Base-by-base conservation (phyloP, 1,284 basidiomycete species). In the Mycosarcoma maydis region DNA sequence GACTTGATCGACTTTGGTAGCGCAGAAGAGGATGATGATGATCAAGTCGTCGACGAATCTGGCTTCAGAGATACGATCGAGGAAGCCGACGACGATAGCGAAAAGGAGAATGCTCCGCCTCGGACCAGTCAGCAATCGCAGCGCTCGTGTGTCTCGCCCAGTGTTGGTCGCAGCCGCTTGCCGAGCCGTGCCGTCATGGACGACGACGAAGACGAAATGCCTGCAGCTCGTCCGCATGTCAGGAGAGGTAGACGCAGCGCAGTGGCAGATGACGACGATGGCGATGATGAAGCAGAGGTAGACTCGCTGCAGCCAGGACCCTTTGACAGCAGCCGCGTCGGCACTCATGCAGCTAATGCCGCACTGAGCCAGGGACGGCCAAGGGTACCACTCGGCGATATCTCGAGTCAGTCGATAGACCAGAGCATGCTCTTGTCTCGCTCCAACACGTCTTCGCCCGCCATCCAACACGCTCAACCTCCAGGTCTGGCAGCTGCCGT, bases 51-150 rank as follows among this genome's bases (percentile, higher is more conserved):
- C 20, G 45, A 49, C 14, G 30, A 19, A 14, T 34, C 40, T 6
- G 60, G 33, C 14, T 2, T 41, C 33, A 46, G 38, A 27, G 53
- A 70, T 19, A 32, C 60, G 27, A 53, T 51, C 34, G 49, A 58
- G 14, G 54, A 65, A 13, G 49, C 46, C 4, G 54, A 65, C 7
- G 71, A 59, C 29, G 71, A 71, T 40, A 73, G 67, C 46, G 75
- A 77, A 33, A 77, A 77, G 59, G 75, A 77, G 47, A 78, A 78
- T 20, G 58, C 73, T 13, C 71, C 72, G 14, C 64, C 54, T 2
- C 68, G 62, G 17, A 42, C 38, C 17, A 64, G 67, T 27, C 70
- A 72, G 34, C 56, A 53, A 26, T 53, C 47, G 33, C 48, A 45
- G 22, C 66, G 34, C 4, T 47, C 58, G 11, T 34, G 51, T 22